Evolutionary conservation across 1,284 basidiomycete genomes (phyloP).

Genomic region (Malassezia nana): DNA sequence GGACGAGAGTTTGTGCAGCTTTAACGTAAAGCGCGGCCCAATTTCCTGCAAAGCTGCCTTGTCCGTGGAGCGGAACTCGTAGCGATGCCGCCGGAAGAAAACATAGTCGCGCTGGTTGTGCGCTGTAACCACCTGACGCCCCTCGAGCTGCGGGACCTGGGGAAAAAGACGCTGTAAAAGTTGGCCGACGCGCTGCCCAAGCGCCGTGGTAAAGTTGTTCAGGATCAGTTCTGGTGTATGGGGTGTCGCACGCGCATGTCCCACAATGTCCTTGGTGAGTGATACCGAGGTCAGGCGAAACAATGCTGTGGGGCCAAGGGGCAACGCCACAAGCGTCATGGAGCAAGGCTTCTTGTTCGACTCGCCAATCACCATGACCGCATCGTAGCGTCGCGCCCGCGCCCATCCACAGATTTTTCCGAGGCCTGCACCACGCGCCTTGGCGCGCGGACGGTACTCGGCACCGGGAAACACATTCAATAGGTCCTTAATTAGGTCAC

Average conservation of each 20-base stretch:
- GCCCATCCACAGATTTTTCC: constrained; percentile 91
- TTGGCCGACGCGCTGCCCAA: constrained; percentile 82
- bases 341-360: constrained; percentile 67
- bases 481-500: constrained; percentile 66
- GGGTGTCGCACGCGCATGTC: constrained; percentile 80
- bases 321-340: constrained; percentile 80
- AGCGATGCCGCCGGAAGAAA: constrained; percentile 92
- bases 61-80: constrained; percentile 68
- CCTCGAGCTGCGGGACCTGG: constrained; percentile 85
- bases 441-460: constrained; percentile 79
- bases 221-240: constrained; percentile 93
- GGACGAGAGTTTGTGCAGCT: constrained; percentile 77
- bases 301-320: constrained; percentile 85
- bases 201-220: constrained; percentile 85
- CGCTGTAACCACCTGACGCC: constrained; percentile 89
- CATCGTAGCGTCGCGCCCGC: constrained; percentile 72
- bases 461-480: constrained; percentile 86
- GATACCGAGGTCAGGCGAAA: constrained; percentile 87
- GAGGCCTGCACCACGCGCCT: constrained; percentile 85
- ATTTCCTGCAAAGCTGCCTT: constrained; percentile 95
- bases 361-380: constrained; percentile 86
- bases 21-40: constrained; percentile 91
- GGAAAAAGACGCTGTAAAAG: constrained; percentile 95
- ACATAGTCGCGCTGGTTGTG: constrained; percentile 97
- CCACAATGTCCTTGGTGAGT: constrained; percentile 68